A percentile compares a stretch with the other conserved stretches of the same genome.
phyloP scores from a whole-genome alignment of 345 rosid species.

The Populus davidiana region DNA sequence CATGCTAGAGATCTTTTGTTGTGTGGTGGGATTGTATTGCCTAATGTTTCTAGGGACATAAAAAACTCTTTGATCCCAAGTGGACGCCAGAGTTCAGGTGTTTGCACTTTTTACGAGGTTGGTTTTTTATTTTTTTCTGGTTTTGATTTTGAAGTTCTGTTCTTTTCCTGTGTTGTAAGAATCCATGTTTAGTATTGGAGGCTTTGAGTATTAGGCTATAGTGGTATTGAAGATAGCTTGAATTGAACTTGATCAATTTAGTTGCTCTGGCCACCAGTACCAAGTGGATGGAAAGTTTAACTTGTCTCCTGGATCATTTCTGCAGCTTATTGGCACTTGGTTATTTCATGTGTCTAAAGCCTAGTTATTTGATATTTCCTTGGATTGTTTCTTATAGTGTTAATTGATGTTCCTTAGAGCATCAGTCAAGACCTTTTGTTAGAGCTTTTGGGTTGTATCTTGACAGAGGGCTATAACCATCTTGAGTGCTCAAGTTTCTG shows the following conservation, averaged over 20 bases:
- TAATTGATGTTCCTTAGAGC: not conserved
- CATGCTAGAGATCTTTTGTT: constrained; percentile 45
- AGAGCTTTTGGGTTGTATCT: not conserved
- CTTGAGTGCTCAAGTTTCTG: too few relatives aligned
- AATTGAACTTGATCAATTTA: not conserved
- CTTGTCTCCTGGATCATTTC: not conserved
- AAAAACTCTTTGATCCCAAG: constrained; percentile 26
- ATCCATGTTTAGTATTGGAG: not conserved
- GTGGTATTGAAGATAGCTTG: not conserved
- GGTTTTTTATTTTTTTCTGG: not conserved
- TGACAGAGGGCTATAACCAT: not conserved
- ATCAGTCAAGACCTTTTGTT: not conserved
- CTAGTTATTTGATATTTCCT: not conserved
- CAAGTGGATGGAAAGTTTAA: not conserved
- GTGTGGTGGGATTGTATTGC: constrained; percentile 36
- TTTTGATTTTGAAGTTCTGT: not conserved
- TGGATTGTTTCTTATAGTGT: not conserved
- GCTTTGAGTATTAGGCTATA: not conserved
- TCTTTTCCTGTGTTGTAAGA: not conserved
- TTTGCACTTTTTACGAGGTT: constrained; percentile 52
- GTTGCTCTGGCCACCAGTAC: not conserved
- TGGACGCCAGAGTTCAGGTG: constrained; percentile 53
- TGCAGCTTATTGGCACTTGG: not conserved
- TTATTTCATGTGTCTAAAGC: not conserved
- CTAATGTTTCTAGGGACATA: constrained; percentile 58